Conservation (phyloP, 2,329 filamentous ascomycete species). For the Alternaria sp. region DNA sequence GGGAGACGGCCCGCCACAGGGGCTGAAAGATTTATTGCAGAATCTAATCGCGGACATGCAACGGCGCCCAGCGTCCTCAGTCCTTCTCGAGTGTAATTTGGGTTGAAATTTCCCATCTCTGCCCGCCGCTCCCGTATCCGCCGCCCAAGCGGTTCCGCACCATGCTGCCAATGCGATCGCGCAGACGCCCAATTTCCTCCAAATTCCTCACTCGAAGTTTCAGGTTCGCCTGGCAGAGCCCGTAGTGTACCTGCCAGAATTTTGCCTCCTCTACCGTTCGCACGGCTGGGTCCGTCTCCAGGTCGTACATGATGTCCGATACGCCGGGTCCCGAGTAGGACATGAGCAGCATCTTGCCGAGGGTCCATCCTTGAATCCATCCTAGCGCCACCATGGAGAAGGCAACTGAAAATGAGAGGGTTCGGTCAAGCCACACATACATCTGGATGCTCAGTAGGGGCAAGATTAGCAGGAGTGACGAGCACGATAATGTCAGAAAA, state of each 20-base stretch:
- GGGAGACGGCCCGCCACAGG: conserved; percentile 33
- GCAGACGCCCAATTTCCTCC: conserved; percentile 74
- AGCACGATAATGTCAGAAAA: conserved; percentile 90
- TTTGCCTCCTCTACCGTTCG: conserved; percentile 85
- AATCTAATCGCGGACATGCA: conserved; percentile 26
- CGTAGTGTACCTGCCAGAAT: conserved; percentile 99
- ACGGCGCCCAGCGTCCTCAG: conserved; percentile 38
- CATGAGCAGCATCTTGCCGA: conserved; percentile 97
- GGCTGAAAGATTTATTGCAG: conserved; percentile 30
- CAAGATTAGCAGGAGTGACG: conserved; percentile 78
- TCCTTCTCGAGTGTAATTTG: conserved; percentile 71
- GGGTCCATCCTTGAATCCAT: conserved; percentile 80
- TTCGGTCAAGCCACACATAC: conserved; percentile 83
- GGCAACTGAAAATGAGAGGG: conserved; percentile 83
- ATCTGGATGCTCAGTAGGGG: conserved; percentile 83
- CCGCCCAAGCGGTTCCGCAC: conserved; percentile 88
- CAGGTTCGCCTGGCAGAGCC: conserved; percentile 93
- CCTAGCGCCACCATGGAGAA: conserved; percentile 89
- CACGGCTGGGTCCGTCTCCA: conserved; percentile 81
- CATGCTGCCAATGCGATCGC: conserved; percentile 78
- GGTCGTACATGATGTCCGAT: conserved; percentile 80
- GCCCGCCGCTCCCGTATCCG: conserved; percentile 80
- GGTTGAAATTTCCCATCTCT: conserved; percentile 93
- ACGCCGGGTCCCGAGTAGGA: conserved; percentile 74
- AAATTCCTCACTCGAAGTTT: conserved; percentile 75